A percentile compares a stretch with the other conserved stretches of the same genome.
Conservation (phyloP, 176 grass and related monocot species). For the Musa troglodytarum region DNA sequence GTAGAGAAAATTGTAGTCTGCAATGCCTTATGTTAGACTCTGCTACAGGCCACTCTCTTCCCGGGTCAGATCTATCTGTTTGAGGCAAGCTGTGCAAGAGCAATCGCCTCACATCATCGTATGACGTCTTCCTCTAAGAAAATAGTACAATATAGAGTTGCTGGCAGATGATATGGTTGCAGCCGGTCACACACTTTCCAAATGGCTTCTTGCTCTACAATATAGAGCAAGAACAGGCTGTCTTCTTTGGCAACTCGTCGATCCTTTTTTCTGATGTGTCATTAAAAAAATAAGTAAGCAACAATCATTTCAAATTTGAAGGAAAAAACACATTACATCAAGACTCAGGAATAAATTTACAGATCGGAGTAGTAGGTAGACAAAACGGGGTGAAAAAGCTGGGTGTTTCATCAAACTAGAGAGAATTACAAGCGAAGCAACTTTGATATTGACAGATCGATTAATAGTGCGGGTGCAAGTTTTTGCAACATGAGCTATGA, state of each 20-base stretch:
- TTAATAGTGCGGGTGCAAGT: too few species aligned
- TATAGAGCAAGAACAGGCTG: constrained; percentile 57
- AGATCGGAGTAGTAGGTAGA: neutral
- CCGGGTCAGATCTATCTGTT: neutral
- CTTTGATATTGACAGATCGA: too few species aligned
- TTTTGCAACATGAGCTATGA: too few species aligned
- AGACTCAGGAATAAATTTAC: neutral
- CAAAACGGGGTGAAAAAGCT: neutral
- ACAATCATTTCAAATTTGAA: neutral
- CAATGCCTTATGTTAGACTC: neutral
- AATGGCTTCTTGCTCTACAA: constrained; percentile 7
- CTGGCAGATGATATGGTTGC: neutral
- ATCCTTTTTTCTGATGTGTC: constrained; percentile 45
- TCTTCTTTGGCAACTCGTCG: constrained; percentile 57
- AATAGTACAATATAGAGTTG: neutral
- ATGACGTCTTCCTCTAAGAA: neutral
- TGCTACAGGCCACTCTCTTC: neutral
- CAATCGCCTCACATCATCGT: too few species aligned
- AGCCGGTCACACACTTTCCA: neutral
- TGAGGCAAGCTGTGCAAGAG: neutral
- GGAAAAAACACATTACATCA: too few species aligned
- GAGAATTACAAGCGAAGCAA: neutral
- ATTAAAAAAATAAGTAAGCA: neutral
- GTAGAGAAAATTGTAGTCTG: too few species aligned
- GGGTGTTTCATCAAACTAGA: neutral